Evolutionary conservation across 2,329 filamentous ascomycete species (phyloP), one percentile per base, ranked within the genome.

Genomic region (Chaetomiaceae sp.): DNA sequence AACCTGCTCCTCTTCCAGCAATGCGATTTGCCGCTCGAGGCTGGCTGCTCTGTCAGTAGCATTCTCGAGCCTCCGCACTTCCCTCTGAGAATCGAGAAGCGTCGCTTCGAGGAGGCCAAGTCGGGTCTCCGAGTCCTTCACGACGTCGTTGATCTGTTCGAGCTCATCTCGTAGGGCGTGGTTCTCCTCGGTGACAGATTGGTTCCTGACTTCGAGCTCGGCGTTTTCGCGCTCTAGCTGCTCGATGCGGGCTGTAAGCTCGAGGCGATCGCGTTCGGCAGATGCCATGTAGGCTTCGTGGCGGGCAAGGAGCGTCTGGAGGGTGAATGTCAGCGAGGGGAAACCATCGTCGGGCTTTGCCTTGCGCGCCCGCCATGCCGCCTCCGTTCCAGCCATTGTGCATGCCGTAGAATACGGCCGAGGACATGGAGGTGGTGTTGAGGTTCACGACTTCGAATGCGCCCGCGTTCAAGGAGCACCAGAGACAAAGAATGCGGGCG

Each of bases 231-330:
- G 71, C 72, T 95, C 89, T 48, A 99, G 77, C 58, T 78, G 78
- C 62, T 87, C 85, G 66, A 96, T 90, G 57, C 81, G 87, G 42
- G 75, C 71, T 40, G 81, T 79, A 71, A 96, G 83, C 56, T 85
- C 81, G 56, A 78, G 74, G 56, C 91, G 87, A 68, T 96, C 90
- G 62, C 84, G 83, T 75, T 96, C 90, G 55, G 91, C 90, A 69
- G 96, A 90, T 62, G 86, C 86, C 79, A 96, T 92, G 71, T 95
- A 96, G 55, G 88, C 84, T 75, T 97, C 91, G 80, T 99, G 91
- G 64, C 92, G 87, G 59, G 87, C 84, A 37, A 99, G 82, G 52
- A 99, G 79, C 55, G 90, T 90, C 94, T 97, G 84, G 54, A 86
- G 71, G 49, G 80, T 75, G 71, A 82, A 87, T 48, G 84, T 95